Evolutionary conservation across 495 filamentous ascomycete species (phyloP).

Genomic region (Neurospora sp.): DNA sequence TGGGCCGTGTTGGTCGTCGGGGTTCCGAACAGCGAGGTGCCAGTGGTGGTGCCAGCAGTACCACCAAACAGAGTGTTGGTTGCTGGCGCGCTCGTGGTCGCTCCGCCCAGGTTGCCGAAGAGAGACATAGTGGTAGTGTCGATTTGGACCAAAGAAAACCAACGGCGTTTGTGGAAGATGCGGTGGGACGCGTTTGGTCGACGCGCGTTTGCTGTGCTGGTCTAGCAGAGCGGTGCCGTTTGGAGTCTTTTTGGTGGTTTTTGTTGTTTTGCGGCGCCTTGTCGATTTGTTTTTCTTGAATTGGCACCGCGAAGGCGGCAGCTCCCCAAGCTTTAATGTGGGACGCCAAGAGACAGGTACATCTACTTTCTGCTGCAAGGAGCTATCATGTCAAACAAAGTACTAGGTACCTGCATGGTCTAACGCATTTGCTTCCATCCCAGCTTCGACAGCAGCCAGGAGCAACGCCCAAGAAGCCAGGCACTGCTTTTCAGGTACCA

Average conservation of each 20-base stretch:
- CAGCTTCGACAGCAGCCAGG: background rate
- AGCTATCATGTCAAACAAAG: background rate
- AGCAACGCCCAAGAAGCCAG: background rate
- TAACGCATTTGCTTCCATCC: background rate
- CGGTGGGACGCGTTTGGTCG: background rate
- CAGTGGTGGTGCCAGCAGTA: background rate
- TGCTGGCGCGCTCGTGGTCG: conserved; percentile 1
- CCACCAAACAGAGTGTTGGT: background rate
- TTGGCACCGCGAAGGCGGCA: background rate
- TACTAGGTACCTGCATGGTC: background rate
- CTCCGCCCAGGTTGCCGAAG: conserved; percentile 5
- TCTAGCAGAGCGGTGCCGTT: background rate
- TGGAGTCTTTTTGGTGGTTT: conserved; percentile 5
- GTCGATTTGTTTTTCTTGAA: conserved; percentile 1
- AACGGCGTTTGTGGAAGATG: background rate
- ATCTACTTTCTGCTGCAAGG: background rate
- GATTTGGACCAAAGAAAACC: background rate
- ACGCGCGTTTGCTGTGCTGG: conserved; percentile 4
- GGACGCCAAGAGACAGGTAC: background rate
- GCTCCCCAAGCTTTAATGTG: conserved; percentile 1
- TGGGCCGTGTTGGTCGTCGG: background rate
- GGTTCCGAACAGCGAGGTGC: conserved; percentile 7
- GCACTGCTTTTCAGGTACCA: conserved; percentile 1
- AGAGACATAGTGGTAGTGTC: conserved; percentile 7
- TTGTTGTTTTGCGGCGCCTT: background rate